Conservation (phyloP, 768 basidiomycete genomes). For the Tubosaeta sp. region DNA sequence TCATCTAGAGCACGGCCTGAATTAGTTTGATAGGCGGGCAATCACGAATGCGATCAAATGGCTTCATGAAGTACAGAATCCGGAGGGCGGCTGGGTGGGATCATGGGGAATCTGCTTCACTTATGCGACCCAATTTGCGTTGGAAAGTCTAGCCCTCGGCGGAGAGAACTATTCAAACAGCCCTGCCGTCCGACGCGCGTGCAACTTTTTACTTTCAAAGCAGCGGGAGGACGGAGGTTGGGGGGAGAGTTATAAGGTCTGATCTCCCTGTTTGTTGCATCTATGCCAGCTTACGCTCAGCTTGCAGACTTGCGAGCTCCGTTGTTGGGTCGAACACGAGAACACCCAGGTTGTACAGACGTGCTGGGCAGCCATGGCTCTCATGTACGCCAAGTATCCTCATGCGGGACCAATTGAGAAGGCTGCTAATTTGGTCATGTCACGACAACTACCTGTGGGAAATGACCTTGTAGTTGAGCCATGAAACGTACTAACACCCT, state of each 20-base stretch:
- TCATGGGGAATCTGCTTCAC: conserved; percentile 99
- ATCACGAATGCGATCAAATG: conserved; percentile 71
- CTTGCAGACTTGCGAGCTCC: conserved; percentile 74
- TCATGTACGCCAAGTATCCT: conserved; percentile 90
- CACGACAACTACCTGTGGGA: conserved; percentile 74
- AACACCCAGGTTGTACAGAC: conserved; percentile 88
- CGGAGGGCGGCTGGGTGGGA: conserved; percentile 92
- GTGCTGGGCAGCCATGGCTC: conserved; percentile 86
- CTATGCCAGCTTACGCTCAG: background rate
- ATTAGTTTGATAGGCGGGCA: conserved; percentile 44
- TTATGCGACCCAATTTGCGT: conserved; percentile 94
- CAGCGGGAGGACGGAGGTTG: conserved; percentile 92
- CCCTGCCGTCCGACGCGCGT: conserved; percentile 61
- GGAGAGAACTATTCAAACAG: conserved; percentile 88
- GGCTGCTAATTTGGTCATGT: conserved; percentile 83
- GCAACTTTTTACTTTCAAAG: conserved; percentile 77
- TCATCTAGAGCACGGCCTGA: background rate
- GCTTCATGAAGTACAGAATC: conserved; percentile 73
- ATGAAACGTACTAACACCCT: background rate
- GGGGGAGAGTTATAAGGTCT: conserved; percentile 96
- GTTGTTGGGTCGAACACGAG: conserved; percentile 76
- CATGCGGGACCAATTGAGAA: conserved; percentile 72
- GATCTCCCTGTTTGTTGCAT: conserved; percentile 6
- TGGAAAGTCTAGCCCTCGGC: conserved; percentile 84
- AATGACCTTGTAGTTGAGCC: background rate